Evolutionary conservation across 2,329 filamentous ascomycete species (phyloP).

Genomic region (Clarireedia paspali): DNA sequence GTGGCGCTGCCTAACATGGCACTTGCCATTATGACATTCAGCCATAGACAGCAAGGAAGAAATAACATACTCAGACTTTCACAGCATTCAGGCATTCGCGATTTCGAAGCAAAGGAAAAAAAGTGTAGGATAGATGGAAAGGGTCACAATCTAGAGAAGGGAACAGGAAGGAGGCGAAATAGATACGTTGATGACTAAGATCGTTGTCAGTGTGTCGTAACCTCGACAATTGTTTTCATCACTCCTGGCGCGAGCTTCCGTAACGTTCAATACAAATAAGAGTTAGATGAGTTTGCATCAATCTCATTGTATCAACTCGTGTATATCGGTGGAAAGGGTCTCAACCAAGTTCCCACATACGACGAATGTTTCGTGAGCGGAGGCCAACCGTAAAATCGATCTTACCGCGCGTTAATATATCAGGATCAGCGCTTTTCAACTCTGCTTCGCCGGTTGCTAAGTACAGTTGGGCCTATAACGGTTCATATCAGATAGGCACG

Average conservation of each 20-base stretch:
- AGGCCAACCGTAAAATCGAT: neutral
- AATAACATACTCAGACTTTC: neutral
- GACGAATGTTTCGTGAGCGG: too few relatives aligned
- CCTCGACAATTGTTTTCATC: too few relatives aligned
- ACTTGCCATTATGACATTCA: slow-evolving; percentile 1
- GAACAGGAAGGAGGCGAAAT: neutral
- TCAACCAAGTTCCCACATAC: too few relatives aligned
- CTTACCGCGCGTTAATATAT: neutral
- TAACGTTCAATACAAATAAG: too few relatives aligned
- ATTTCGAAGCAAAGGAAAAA: neutral
- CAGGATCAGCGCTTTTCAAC: neutral
- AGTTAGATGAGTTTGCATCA: too few relatives aligned
- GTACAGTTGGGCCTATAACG: too few relatives aligned
- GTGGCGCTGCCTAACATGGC: neutral
- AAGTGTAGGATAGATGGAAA: neutral
- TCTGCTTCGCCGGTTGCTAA: neutral
- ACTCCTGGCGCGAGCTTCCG: too few relatives aligned
- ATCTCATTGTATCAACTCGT: too few relatives aligned
- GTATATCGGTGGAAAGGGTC: too few relatives aligned
- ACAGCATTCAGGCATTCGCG: neutral
- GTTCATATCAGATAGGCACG: neutral
- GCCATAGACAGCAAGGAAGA: neutral
- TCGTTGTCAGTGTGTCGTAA: too few relatives aligned
- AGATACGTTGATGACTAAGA: neutral
- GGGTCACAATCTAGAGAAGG: neutral